Percentiles rank a stretch among this genome's conserved stretches.
Evolutionary conservation across 73 alveolate genomes (phyloP).

Genomic region (Tetrahymena malaccensis): DNA sequence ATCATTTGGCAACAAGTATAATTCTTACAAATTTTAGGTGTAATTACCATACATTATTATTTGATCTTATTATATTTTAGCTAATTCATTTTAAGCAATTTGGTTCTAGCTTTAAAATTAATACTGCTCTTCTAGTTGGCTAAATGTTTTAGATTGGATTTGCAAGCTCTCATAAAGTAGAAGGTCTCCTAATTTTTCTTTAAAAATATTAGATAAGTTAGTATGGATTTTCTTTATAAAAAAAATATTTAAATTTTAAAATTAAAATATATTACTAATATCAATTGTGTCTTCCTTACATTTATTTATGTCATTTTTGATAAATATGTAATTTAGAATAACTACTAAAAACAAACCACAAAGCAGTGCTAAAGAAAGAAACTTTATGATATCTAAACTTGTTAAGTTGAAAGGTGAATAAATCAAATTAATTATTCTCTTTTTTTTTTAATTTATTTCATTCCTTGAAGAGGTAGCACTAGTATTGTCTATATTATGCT

Average conservation of each 20-base stretch:
- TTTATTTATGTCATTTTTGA: not conserved
- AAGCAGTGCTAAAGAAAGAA: not conserved
- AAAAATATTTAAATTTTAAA: no score
- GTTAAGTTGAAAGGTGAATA: not conserved
- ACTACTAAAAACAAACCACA: not conserved
- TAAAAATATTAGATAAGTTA: not conserved
- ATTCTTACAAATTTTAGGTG: not conserved
- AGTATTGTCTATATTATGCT: not conserved
- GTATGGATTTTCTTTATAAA: no score
- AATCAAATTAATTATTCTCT: not conserved
- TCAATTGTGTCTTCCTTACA: not conserved
- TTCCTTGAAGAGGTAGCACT: not conserved
- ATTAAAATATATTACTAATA: not conserved
- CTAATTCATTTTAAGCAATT: not conserved
- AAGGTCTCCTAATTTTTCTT: not conserved
- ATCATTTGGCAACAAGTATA: not conserved
- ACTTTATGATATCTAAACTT: not conserved
- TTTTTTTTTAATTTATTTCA: not conserved
- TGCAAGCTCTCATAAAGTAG: not conserved
- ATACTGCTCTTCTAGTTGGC: not conserved
- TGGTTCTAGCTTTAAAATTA: not conserved
- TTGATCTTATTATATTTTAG: not conserved
- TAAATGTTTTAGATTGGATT: not conserved
- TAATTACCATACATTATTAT: not conserved
- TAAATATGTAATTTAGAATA: not conserved